These are phyloP conservation scores for Zygotorulaspora chibaensis DNA, from an alignment of 805 yeast genomes.

Conservation along the genomic window DNA sequence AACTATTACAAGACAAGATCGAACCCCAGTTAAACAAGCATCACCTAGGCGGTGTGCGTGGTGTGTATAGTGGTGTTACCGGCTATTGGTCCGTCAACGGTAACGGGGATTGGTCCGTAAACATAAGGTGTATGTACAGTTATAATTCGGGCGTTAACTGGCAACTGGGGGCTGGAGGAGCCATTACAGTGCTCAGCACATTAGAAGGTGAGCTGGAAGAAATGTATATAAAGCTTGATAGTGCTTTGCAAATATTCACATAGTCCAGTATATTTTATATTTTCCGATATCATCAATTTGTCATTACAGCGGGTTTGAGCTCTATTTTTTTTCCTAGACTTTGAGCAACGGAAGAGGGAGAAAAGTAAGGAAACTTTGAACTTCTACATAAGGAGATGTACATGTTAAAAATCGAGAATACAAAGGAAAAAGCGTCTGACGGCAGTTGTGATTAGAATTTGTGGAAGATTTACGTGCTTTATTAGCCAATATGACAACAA, in stretches of 20 bases:
- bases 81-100: constrained; percentile 93
- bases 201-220: constrained; percentile 89
- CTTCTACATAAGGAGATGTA: constrained; percentile 1
- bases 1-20: constrained; percentile 54
- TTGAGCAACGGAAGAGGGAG: constrained; percentile 9
- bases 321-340: constrained; percentile 1
- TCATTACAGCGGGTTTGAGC: constrained; percentile 2
- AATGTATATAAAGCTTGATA: constrained; percentile 72
- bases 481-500: constrained; percentile 63
- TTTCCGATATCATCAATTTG: background rate
- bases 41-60: constrained; percentile 43
- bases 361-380: constrained; percentile 8
- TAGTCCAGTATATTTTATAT: constrained; percentile 1
- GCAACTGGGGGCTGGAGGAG: constrained; percentile 98
- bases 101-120: constrained; percentile 93
- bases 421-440: background rate
- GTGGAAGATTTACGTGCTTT: background rate
- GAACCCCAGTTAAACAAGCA: constrained; percentile 35
- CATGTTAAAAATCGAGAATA: background rate
- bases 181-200: constrained; percentile 84
- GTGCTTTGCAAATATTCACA: constrained; percentile 70
- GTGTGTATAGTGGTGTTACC: constrained; percentile 88
- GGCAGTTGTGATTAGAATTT: background rate
- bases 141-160: constrained; percentile 52
- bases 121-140: constrained; percentile 76